Percentiles rank a stretch among this genome's conserved stretches.
These are phyloP conservation scores for Kuraishia capsulata DNA, from an alignment of 805 yeast genomes.

Conservation along the genomic window DNA sequence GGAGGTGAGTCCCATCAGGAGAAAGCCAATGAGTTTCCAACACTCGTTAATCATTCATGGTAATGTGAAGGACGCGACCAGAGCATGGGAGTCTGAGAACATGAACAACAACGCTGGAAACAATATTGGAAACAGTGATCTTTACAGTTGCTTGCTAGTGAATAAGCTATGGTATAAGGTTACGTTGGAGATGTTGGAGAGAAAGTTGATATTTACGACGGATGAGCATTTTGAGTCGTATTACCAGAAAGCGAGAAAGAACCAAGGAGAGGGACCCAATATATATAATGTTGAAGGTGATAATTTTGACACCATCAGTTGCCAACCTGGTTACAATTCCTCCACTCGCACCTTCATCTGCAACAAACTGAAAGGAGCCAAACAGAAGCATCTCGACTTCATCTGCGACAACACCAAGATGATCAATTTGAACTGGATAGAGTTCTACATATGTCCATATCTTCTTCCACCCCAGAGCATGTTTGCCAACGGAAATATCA, in stretches of 20 bases:
- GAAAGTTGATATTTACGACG: constrained; percentile 44
- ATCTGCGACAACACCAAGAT: constrained; percentile 32
- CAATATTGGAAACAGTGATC: constrained; percentile 1
- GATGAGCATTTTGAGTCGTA: constrained; percentile 26
- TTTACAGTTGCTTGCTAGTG: constrained; percentile 60
- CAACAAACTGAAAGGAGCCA: constrained; percentile 51
- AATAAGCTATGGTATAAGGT: constrained; percentile 56
- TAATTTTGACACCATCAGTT: constrained; percentile 13
- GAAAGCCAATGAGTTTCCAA: constrained; percentile 58
- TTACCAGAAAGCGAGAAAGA: no score
- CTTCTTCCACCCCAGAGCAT: constrained; percentile 45
- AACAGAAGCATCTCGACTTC: constrained; percentile 44
- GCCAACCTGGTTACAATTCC: neutral
- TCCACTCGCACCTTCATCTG: constrained; percentile 34
- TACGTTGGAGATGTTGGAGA: constrained; percentile 45
- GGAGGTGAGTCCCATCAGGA: constrained; percentile 49
- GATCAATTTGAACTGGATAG: constrained; percentile 54
- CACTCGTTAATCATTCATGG: constrained; percentile 66
- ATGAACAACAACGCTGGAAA: constrained; percentile 6
- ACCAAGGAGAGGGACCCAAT: constrained; percentile 6
- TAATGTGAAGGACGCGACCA: constrained; percentile 34
- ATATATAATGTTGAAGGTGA: no score
- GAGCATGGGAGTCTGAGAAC: constrained; percentile 26
- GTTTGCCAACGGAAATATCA: constrained; percentile 30
- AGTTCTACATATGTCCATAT: constrained; percentile 75